Evolutionary conservation across 495 filamentous ascomycete species (phyloP), one percentile per base, ranked within the genome.

Genomic region (Gamarada debralockiae): DNA sequence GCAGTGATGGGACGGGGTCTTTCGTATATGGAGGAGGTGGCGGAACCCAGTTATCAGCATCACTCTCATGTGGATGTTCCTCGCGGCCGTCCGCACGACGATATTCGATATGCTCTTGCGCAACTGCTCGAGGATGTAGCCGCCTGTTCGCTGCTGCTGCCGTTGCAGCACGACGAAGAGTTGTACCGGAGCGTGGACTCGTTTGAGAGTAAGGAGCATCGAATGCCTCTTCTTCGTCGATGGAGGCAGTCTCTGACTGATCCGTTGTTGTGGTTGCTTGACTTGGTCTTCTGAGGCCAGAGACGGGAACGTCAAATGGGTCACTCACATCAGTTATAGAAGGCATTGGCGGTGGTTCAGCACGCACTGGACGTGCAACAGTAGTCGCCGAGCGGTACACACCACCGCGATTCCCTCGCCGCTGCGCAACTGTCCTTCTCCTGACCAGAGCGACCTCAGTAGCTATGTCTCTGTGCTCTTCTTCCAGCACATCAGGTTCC

Each of bases 41-140:
- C 20, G 91, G 87, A 6, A 92, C 88, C 91, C 91, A 96, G 55
- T 92, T 89, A 57, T 96, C 91, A 3, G 89, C 89, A 62, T 95
- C 88, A 53, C 86, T 91, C 66, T 95, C 89, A 67, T 95, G 87
- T 10, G 90, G 90, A 53, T 87, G 77, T 50, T 89, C 77, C 15
- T 77, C 70, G 29, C 83, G 74, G 13, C 83, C 85, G 64, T 87
- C 83, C 22, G 87, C 61, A 36, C 61, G 54, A 42, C 61, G 61
- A 45, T 55, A 60, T 45, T 56, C 52, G 15, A 60, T 59, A 44
- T 58, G 57, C 9, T 60, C 61, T 43, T 34, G 39, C 14, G 59
- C 59, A 34, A 54, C 52, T 18, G 53, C 43, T 12, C 50, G 50
- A 25, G 83, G 81, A 53, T 84, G 77, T 17, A 85, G 73, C 23